Evolutionary conservation across 2,329 filamentous ascomycete genomes (phyloP), one percentile per base, ranked within the genome.

Genomic region (Claviceps arundinis): DNA sequence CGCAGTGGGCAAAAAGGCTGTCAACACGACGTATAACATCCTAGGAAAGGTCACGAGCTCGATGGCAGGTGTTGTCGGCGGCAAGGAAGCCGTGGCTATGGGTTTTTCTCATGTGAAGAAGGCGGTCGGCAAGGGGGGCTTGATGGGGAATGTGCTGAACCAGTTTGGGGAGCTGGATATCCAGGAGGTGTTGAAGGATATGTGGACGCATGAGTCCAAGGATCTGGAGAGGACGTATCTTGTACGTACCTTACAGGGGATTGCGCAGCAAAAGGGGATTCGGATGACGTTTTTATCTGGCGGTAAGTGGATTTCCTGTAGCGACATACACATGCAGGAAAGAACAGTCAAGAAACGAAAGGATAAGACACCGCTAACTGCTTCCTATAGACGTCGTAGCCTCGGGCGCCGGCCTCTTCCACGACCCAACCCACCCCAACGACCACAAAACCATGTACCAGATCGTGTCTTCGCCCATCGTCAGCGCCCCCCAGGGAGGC

Each of bases 401-500:
- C 61, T 90, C 87, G 58, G 93, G 93, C 57, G 93, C 93, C 22
- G 93, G 93, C 54, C 78, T 98, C 11, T 82, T 98, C 1, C 93
- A 98, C 68, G 93, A 98, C 68, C 93, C 93, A 0, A 79, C 85
- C 19, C 88, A 93, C 65, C 91, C 91, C 0, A 82, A 81, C 41
- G 89, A 97, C 68, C 89, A 97, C 76, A 98, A 97, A 71, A 96
- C 93, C 30, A 98, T 98, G 91, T 98, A 97, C 71, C 93, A 98
- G 68, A 79, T 98, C 65, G 96, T 97, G 65, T 85, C 90, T 1
- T 90, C 89, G 3, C 84, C 89, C 6, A 88, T 98, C 55, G 91
- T 97, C 51, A 94, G 95, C 47, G 85, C 87, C 0, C 91, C 93
- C 0, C 86, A 89, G 2, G 80, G 85, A 47, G 80, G 78, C 58